phyloP scores from a whole-genome alignment of 805 yeast genomes.

The Clavispora santaluciae region DNA sequence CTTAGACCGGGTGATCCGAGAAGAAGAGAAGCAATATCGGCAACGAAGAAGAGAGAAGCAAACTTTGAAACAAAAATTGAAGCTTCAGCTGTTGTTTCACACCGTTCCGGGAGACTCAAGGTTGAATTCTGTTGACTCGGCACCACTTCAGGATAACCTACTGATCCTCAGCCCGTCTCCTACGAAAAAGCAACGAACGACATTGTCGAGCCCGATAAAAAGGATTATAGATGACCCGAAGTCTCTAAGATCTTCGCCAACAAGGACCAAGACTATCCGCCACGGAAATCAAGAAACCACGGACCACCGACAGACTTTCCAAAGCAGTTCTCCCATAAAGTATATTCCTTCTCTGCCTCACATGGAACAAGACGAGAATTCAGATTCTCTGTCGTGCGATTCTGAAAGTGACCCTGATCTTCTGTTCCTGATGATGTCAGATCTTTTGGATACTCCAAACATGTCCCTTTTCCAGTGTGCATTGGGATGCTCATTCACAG shows the following conservation, averaged over 20 bases:
- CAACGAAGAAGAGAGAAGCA: slow-evolving; percentile 16
- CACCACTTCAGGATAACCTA: slow-evolving; percentile 18
- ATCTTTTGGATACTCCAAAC: neutral
- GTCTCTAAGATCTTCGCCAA: neutral
- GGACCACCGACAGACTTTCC: slow-evolving; percentile 2
- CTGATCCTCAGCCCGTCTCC: slow-evolving; percentile 27
- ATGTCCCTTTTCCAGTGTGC: slow-evolving; percentile 10
- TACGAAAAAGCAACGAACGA: slow-evolving; percentile 16
- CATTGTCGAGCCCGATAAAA: neutral
- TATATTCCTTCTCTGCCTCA: neutral
- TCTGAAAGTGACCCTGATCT: neutral
- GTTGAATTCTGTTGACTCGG: slow-evolving; percentile 6
- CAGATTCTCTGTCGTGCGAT: too few species aligned
- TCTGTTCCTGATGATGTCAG: neutral
- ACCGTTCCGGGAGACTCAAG: slow-evolving; percentile 2
- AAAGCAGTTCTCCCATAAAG: slow-evolving; percentile 3
- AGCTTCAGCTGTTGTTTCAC: slow-evolving; percentile 11
- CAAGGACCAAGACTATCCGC: too few species aligned
- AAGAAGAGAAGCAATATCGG: slow-evolving; percentile 5
- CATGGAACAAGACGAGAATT: too few species aligned
- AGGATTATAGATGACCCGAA: slow-evolving; percentile 2
- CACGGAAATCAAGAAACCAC: slow-evolving; percentile 1
- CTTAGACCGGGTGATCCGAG: slow-evolving; percentile 19
- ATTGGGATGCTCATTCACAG: slow-evolving; percentile 7
- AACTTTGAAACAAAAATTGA: slow-evolving; percentile 8